These are phyloP conservation scores for Dendrobium nobile DNA, from an alignment of 106 monocot species.

Conservation along the genomic window DNA sequence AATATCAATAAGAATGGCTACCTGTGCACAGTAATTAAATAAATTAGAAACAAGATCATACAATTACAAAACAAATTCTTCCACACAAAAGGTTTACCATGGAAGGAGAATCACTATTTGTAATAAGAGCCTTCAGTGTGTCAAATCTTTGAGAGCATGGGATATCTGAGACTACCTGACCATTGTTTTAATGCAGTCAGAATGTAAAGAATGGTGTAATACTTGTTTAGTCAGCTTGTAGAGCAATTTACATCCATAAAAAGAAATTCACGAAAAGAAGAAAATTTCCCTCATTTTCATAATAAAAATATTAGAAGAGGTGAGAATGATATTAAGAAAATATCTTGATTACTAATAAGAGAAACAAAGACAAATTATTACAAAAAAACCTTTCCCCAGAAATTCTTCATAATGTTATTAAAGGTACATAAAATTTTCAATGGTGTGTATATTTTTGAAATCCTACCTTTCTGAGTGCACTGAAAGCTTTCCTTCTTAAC, in stretches of 20 bases:
- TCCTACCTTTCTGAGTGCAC: slow-evolving; percentile 51
- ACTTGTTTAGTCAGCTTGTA: not conserved
- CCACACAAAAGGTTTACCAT: slow-evolving; percentile 41
- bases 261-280: not conserved
- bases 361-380: not conserved
- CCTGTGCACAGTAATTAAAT: slow-evolving; percentile 23
- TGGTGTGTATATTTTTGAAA: slow-evolving; percentile 3
- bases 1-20: slow-evolving; percentile 77
- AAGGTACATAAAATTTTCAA: not conserved
- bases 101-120: slow-evolving; percentile 58
- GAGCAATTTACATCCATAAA: not conserved
- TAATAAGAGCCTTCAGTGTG: slow-evolving; percentile 62
- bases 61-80: not conserved
- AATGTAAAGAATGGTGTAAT: not conserved
- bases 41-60: not conserved
- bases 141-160: slow-evolving; percentile 56
- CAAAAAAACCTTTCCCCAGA: not conserved
- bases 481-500: slow-evolving; percentile 72
- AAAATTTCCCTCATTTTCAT: not conserved
- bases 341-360: not conserved
- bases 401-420: not conserved
- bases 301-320: not conserved
- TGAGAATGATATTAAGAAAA: not conserved
- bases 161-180: slow-evolving; percentile 76
- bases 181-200: slow-evolving; percentile 2